Evolutionary conservation across 306 rosid genomes (phyloP).

Genomic region (Quillaja saponaria): DNA sequence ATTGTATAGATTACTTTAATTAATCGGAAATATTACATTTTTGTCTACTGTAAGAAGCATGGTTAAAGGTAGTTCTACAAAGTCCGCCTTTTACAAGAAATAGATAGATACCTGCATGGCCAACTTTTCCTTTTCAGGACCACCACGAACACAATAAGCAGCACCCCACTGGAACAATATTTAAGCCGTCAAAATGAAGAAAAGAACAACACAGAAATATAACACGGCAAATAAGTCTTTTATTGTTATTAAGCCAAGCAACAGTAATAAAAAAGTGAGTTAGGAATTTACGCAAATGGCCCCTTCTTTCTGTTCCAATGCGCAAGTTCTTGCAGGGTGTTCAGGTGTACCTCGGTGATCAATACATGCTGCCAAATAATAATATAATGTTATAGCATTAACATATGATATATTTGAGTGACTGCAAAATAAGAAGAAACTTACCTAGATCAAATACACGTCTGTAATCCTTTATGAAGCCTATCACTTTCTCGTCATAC

Average conservation of each 20-base stretch:
- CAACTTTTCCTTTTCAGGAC: constrained; percentile 71
- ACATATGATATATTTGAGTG: too few species aligned
- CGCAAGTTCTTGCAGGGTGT: constrained; percentile 89
- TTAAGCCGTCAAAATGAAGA: constrained; percentile 16
- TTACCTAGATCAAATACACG: constrained; percentile 94
- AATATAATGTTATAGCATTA: not conserved
- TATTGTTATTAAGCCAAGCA: too few species aligned
- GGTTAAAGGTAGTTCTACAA: not conserved
- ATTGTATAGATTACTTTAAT: too few species aligned
- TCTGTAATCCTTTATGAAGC: constrained; percentile 80
- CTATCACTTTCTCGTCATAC: constrained; percentile 72
- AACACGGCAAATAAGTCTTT: not conserved
- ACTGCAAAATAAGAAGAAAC: constrained; percentile 5
- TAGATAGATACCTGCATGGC: constrained; percentile 79
- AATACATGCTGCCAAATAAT: constrained; percentile 62
- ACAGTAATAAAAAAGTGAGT: not conserved
- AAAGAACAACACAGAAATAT: not conserved
- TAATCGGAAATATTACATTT: not conserved
- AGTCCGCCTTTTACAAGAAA: not conserved
- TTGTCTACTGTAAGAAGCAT: not conserved
- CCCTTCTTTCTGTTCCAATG: constrained; percentile 78
- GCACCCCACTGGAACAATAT: constrained; percentile 80
- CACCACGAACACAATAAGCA: constrained; percentile 77
- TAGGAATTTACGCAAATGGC: constrained; percentile 64
- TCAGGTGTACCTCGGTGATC: constrained; percentile 95